Base-by-base conservation (phyloP, 768 basidiomycete species). In the Boletus rubescentipes region DNA sequence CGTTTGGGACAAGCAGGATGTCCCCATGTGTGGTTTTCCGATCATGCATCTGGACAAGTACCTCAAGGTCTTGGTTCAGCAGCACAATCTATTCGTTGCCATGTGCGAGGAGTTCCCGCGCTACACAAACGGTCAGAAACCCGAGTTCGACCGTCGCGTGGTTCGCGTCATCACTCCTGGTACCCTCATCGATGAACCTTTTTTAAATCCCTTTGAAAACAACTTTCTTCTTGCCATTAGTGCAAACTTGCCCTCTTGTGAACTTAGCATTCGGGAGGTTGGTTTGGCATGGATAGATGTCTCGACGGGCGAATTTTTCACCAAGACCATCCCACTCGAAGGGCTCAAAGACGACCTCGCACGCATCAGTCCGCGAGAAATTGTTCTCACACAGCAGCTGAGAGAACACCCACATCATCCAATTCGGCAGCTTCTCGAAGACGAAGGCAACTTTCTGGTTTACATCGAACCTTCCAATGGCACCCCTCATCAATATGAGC, bases 231-330 rank as follows among this genome's bases (percentile, higher is more conserved):
- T 97, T 30, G 82, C 93, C 6, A 75, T 95, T 36, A 72, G 67
- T 26, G 34, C 72, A 32, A 42, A 61, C 12, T 58, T 53, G n/a
- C 31, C 38, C 12, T 21, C 18, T 20, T 53, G 34, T 37, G 43
- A 51, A 37, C 15, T 30, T 8, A 47, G 12, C 36, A 37, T 53
- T 26, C 56, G 50, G 26, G 48, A 67, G 9, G 54, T 84, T n/a
- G 92, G 91, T 2, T 74, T 98, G 37, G 93, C 94, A 7, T 98
- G 94, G 87, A 93, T 91, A 23, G 95, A 98, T 66, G 83, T 97
- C 16, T 94, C 95, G 14, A 97, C 94, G 0, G 92, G 93, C 55
- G 94, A 96, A 65, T 92, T 96, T 69, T 93, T 89, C 69, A 86
- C 89, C 11, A 90, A 90, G 59, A 67, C 70, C 7, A 77, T 82